phyloP scores from a whole-genome alignment of 2,329 filamentous ascomycete species.

The Fusarium verticillioides region DNA sequence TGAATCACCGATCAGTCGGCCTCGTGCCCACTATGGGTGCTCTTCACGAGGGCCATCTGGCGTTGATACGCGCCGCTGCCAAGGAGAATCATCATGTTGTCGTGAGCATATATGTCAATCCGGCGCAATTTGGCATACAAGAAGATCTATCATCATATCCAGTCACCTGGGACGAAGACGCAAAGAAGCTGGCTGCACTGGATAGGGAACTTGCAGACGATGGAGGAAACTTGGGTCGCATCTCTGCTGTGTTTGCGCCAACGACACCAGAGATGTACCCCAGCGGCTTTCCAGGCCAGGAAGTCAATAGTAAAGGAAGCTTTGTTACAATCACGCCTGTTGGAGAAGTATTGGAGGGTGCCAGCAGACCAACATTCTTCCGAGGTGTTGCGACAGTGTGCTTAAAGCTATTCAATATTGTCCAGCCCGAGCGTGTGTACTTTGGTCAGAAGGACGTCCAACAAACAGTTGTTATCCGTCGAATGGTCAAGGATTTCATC shows the following conservation, averaged over 20 bases:
- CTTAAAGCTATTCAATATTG: constrained; percentile 74
- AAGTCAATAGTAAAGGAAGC: constrained; percentile 80
- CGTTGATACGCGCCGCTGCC: constrained; percentile 85
- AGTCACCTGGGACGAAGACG: constrained; percentile 85
- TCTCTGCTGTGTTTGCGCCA: constrained; percentile 88
- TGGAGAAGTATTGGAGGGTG: constrained; percentile 83
- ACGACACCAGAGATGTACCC: constrained; percentile 89
- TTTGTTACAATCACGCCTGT: constrained; percentile 94
- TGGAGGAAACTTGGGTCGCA: constrained; percentile 69
- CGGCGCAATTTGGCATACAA: constrained; percentile 89
- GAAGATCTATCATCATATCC: constrained; percentile 94
- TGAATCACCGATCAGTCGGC: constrained; percentile 78
- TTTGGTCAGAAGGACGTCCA: constrained; percentile 99
- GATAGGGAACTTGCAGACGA: constrained; percentile 77
- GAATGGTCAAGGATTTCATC: constrained; percentile 89
- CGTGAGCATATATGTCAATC: constrained; percentile 95
- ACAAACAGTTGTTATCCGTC: constrained; percentile 89
- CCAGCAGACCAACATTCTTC: constrained; percentile 92
- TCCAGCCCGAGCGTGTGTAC: constrained; percentile 76
- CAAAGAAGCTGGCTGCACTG: constrained; percentile 72
- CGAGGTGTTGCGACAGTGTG: constrained; percentile 95
- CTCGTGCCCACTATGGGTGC: constrained; percentile 98
- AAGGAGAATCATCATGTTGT: constrained; percentile 87
- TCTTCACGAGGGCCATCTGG: constrained; percentile 90
- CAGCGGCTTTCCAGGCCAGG: constrained; percentile 76